These are phyloP conservation scores for Podaxis carcinomalis DNA, from an alignment of 768 basidiomycete species.

Conservation along the genomic window DNA sequence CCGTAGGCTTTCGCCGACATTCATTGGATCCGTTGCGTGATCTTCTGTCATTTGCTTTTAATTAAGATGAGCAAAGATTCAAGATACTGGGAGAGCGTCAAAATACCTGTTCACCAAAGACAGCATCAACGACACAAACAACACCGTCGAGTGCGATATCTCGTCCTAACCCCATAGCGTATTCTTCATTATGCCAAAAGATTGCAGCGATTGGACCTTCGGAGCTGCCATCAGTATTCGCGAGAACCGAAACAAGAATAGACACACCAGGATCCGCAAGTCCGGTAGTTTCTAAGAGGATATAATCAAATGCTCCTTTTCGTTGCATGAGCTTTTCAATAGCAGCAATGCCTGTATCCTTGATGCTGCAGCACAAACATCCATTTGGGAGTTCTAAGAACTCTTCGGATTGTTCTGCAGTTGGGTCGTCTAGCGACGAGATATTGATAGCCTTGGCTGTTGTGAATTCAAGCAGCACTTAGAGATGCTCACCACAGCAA, in stretches of 20 bases:
- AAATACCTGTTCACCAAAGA: constrained; percentile 58
- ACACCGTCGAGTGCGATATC: constrained; percentile 85
- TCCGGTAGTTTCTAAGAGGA: constrained; percentile 93
- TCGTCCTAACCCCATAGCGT: constrained; percentile 56
- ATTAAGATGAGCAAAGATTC: background rate
- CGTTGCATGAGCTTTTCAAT: constrained; percentile 89
- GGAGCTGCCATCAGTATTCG: background rate
- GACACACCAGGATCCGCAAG: constrained; percentile 85
- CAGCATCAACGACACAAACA: constrained; percentile 87
- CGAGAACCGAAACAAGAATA: background rate
- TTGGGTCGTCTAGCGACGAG: constrained; percentile 58
- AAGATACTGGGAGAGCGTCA: background rate
- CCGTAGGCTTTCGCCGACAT: constrained; percentile 76
- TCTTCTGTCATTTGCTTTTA: constrained; percentile 85
- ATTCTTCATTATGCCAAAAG: constrained; percentile 88
- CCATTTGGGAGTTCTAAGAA: constrained; percentile 94
- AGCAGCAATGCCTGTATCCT: constrained; percentile 88
- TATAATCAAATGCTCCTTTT: constrained; percentile 91
- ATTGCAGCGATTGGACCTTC: constrained; percentile 81
- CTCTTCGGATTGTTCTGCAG: constrained; percentile 69
- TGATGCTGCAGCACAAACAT: constrained; percentile 97
- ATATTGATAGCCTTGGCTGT: constrained; percentile 86
- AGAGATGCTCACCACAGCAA: background rate
- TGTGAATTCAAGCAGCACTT: background rate
- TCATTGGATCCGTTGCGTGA: constrained; percentile 43